phyloP scores from a whole-genome alignment of 2,329 filamentous ascomycete genomes.

The Fonsecaea multimorphosa region DNA sequence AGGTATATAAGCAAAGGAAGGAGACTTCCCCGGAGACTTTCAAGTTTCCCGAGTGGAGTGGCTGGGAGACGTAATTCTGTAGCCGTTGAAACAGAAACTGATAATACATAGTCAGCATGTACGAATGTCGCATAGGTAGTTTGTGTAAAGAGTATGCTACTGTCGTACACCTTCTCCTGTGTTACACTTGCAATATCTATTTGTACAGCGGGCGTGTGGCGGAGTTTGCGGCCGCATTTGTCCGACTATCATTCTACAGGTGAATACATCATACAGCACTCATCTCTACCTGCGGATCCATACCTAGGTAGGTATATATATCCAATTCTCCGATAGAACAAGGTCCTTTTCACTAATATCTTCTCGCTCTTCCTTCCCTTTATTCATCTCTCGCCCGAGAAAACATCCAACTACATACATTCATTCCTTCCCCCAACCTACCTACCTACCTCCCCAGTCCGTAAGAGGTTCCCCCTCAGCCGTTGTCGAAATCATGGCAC shows the following conservation, averaged over 20 bases:
- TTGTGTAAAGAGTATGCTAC: neutral
- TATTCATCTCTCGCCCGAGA: too few species aligned
- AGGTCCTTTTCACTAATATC: neutral
- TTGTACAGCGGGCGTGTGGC: neutral
- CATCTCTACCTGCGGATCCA: neutral
- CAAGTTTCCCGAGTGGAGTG: constrained; percentile 14
- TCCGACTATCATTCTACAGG: neutral
- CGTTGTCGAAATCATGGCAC: too few species aligned
- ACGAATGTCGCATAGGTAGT: neutral
- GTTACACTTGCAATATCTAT: too few species aligned
- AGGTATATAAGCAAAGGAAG: neutral
- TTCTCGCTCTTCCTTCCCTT: neutral
- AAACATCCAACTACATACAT: too few species aligned
- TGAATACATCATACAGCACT: neutral
- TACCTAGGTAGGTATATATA: too few species aligned
- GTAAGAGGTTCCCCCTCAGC: too few species aligned
- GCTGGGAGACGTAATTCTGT: neutral
- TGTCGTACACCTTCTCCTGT: too few species aligned
- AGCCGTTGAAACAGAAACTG: too few species aligned
- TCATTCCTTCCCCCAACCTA: neutral
- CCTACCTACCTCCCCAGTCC: neutral
- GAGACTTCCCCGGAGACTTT: constrained; percentile 13
- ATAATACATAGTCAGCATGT: too few species aligned
- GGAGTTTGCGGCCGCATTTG: constrained; percentile 17
- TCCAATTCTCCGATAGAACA: too few species aligned